These are phyloP conservation scores for Mycosarcoma maydis DNA, from an alignment of 1,284 basidiomycete genomes.

Conservation along the genomic window DNA sequence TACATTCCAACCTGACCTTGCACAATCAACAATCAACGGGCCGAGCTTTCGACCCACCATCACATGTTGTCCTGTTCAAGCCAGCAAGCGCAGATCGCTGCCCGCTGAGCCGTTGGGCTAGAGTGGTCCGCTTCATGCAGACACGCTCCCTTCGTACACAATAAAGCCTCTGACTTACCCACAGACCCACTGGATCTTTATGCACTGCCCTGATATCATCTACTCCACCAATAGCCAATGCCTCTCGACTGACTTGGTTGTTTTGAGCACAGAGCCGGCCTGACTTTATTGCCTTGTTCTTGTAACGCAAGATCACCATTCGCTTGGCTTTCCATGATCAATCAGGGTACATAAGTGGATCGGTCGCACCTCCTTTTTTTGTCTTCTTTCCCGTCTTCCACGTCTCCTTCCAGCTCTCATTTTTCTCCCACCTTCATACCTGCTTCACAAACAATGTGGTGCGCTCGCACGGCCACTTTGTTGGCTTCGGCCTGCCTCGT, in stretches of 20 bases:
- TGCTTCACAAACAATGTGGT: conserved; percentile 13
- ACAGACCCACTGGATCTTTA: background rate
- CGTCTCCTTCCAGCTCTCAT: background rate
- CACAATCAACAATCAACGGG: too few species aligned
- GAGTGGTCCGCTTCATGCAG: background rate
- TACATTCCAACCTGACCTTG: too few species aligned
- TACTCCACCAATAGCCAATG: background rate
- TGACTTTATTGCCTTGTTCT: too few species aligned
- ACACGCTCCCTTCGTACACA: background rate
- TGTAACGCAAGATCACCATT: too few species aligned
- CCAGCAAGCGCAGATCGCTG: background rate
- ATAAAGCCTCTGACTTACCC: background rate
- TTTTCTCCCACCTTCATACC: background rate
- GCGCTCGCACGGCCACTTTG: conserved; percentile 4
- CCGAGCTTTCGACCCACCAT: background rate
- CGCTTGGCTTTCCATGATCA: too few species aligned
- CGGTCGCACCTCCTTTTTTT: too few species aligned
- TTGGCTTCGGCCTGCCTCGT: conserved; percentile 20
- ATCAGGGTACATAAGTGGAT: too few species aligned
- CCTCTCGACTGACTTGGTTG: too few species aligned
- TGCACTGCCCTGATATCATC: background rate
- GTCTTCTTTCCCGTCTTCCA: background rate
- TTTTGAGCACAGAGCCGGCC: too few species aligned
- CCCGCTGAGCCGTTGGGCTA: background rate
- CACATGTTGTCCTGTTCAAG: background rate